Evolutionary conservation across 129 eudicot genomes (phyloP).

Genomic region (Sambucus nigra): DNA sequence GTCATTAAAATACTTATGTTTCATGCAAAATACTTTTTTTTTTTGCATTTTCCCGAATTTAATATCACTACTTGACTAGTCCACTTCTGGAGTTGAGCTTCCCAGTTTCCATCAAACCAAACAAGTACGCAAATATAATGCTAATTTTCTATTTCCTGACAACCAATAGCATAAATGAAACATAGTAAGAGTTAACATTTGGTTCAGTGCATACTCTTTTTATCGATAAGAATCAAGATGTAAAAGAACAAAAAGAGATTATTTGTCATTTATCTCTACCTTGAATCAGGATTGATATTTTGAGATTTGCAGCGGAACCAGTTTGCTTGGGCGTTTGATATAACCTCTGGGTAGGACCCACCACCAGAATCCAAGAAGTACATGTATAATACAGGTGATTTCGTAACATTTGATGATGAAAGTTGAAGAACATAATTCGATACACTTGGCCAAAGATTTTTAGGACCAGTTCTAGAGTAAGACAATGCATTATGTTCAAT

Average conservation of each 20-base stretch:
- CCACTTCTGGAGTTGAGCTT: neutral
- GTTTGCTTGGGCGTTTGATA: slow-evolving; percentile 65
- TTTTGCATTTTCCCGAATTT: too few species aligned
- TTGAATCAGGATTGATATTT: slow-evolving; percentile 68
- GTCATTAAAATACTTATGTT: too few species aligned
- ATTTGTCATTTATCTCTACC: slow-evolving; percentile 32
- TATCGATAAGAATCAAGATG: neutral
- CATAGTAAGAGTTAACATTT: neutral
- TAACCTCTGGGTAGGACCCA: slow-evolving; percentile 85
- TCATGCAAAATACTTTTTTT: too few species aligned
- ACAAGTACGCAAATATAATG: neutral
- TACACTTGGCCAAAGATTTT: slow-evolving; percentile 77
- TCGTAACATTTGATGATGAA: slow-evolving; percentile 34
- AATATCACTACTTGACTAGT: slow-evolving; percentile 4
- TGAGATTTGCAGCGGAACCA: slow-evolving; percentile 63
- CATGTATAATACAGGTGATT: slow-evolving; percentile 40
- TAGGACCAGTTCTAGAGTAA: slow-evolving; percentile 56
- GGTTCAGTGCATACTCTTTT: neutral
- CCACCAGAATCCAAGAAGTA: slow-evolving; percentile 97
- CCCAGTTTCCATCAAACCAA: neutral
- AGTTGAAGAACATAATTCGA: slow-evolving; percentile 69
- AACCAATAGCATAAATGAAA: neutral
- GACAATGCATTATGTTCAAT: slow-evolving; percentile 32
- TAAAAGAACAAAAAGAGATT: neutral
- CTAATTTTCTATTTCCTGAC: neutral